Percentiles rank a stretch among this genome's conserved stretches.
These are phyloP conservation scores for Fragaria nilgerrensis DNA, from an alignment of 306 rosid species.

Conservation along the genomic window DNA sequence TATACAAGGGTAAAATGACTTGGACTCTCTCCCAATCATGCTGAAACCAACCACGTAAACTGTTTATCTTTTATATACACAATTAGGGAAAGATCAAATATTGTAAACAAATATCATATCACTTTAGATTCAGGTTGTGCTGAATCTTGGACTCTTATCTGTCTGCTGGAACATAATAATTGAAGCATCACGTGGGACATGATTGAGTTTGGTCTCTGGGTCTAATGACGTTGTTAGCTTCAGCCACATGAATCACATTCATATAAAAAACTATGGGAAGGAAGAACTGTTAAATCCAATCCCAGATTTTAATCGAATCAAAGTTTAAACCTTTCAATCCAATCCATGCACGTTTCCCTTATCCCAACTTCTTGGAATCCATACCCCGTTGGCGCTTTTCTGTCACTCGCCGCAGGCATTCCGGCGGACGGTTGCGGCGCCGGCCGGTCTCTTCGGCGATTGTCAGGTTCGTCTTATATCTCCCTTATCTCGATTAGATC, in stretches of 20 bases:
- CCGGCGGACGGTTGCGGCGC: background rate
- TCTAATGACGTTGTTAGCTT: background rate
- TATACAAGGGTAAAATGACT: too few species aligned
- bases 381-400: background rate
- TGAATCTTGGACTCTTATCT: too few species aligned
- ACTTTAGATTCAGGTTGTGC: background rate
- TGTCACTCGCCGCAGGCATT: too few species aligned
- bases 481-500: background rate
- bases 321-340: background rate
- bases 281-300: too few species aligned
- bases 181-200: too few species aligned
- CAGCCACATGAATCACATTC: background rate
- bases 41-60: too few species aligned
- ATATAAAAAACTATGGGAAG: too few species aligned
- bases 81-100: background rate
- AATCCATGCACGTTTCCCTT: background rate
- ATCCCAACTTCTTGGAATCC: background rate
- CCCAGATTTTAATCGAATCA: too few species aligned
- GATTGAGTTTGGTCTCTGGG: background rate
- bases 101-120: too few species aligned
- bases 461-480: background rate
- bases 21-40: too few species aligned
- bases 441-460: background rate
- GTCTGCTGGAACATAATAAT: too few species aligned
- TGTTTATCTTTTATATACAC: too few species aligned